These are phyloP conservation scores for Phytophthora sp. DNA, from an alignment of 352 stramenopile genomes.

Conservation along the genomic window DNA sequence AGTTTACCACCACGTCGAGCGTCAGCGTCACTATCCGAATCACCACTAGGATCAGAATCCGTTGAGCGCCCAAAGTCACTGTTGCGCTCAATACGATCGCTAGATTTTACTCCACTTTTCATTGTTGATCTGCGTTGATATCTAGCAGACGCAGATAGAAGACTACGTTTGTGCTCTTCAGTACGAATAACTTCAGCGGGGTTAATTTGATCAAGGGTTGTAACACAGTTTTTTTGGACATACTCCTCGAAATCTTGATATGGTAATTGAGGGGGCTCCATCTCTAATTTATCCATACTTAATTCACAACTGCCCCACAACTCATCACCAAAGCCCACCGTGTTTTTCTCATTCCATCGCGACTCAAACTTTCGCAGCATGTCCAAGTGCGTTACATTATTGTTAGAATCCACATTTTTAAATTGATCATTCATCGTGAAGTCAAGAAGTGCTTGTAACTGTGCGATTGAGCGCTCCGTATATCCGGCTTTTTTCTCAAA, in stretches of 20 bases:
- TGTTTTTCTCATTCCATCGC: slow-evolving; percentile 34
- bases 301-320: not conserved
- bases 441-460: slow-evolving; percentile 68
- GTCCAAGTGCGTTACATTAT: slow-evolving; percentile 21
- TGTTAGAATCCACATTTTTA: not conserved
- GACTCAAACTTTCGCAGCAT: slow-evolving; percentile 38
- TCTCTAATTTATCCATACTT: not conserved
- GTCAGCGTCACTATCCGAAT: slow-evolving; percentile 7
- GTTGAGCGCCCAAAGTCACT: not conserved
- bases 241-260: slow-evolving; percentile 18
- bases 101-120: not conserved
- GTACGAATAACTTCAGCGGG: slow-evolving; percentile 36
- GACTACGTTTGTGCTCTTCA: slow-evolving; percentile 41
- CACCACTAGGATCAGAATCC: slow-evolving; percentile 6
- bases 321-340: slow-evolving; percentile 35
- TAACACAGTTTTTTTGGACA: slow-evolving; percentile 18
- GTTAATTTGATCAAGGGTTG: slow-evolving; percentile 35
- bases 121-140: slow-evolving; percentile 19
- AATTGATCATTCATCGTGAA: slow-evolving; percentile 41
- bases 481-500: slow-evolving; percentile 68
- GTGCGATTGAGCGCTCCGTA: slow-evolving; percentile 64
- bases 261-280: slow-evolving; percentile 12
- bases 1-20: slow-evolving; percentile 21
- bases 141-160: slow-evolving; percentile 37
- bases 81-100: not conserved